Base-by-base conservation (phyloP, 805 yeast genomes). In the Zygosaccharomyces bailii region DNA sequence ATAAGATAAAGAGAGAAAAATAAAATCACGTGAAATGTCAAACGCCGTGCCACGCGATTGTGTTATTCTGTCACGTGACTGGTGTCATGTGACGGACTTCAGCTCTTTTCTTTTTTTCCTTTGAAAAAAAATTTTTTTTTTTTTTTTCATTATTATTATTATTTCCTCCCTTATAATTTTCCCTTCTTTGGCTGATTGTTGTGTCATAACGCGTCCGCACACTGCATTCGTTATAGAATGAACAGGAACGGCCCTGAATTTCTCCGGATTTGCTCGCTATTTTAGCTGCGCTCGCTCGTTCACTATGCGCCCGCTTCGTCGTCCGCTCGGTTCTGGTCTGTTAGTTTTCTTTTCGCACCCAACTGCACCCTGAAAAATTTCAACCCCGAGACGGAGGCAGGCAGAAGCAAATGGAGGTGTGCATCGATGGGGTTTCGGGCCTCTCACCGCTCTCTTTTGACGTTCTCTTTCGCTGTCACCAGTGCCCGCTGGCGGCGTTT, bases 301-400 rank as follows among this genome's bases (percentile, higher is more conserved):
- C 13, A 8, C 24, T 33, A 13, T 19, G 19, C 17, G 19, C 10
- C 2, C 17, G 35, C 19, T 32, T 17, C 35, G 19, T 17, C 18
- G n/a, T 25, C n/a, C 21, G 24, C 24, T 18, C 24, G 37, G 13
- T 18, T 18, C 14, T 34, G 37, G 16, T 18, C 37, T 11, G 11
- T 17, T 32, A 11, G 25, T 9, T 7, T 13, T 25, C 30, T 31
- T 31, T 19, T 16, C n/a, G 24, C 14, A n/a, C 31, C 24, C 30
- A 50, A 43, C 46, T 50, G 51, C 50, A 50, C 51, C 51, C 49
- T 44, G 50, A 46, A 49, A 49, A 49, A 45, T 35, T 37, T 45
- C 38, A 34, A 19, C 40, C 34, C 42, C 34, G 41, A 32, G 23
- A 33, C 39, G 48, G 24, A 41, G 25, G 25, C 25, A 21, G 25